Evolutionary conservation across 257 asterid species (phyloP).

Genomic region (Solanum piurae): DNA sequence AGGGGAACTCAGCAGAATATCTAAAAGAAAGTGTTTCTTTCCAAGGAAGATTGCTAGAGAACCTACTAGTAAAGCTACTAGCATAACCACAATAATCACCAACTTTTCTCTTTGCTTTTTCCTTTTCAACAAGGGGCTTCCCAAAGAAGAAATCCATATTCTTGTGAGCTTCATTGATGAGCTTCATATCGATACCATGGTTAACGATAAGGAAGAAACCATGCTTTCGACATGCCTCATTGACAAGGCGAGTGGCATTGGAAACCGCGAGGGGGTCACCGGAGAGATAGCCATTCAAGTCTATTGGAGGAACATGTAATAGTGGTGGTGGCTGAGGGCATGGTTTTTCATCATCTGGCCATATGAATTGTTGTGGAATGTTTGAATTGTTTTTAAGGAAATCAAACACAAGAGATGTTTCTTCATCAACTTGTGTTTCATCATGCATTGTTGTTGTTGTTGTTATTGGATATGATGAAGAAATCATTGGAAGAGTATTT

Average conservation of each 20-base stretch:
- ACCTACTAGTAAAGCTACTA: conserved; percentile 63
- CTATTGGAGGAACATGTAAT: conserved; percentile 44
- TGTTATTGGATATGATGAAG: background rate
- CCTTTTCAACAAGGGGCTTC: conserved; percentile 38
- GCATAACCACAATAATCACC: conserved; percentile 74
- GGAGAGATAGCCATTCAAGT: conserved; percentile 35
- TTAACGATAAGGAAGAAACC: conserved; percentile 58
- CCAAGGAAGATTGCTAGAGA: conserved; percentile 80
- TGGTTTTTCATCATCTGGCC: conserved; percentile 68
- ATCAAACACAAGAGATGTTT: conserved; percentile 27
- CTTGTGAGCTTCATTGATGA: conserved; percentile 35
- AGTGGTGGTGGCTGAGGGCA: conserved; percentile 26
- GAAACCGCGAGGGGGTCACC: conserved; percentile 29
- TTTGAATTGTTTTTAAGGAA: conserved; percentile 26
- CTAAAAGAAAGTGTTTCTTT: conserved; percentile 65
- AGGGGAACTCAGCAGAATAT: conserved; percentile 24
- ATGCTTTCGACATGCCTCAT: conserved; percentile 49
- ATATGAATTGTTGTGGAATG: conserved; percentile 65
- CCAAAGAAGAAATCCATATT: conserved; percentile 31
- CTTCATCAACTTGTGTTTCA: background rate
- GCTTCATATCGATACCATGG: conserved; percentile 50
- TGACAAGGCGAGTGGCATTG: conserved; percentile 19
- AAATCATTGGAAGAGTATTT: background rate
- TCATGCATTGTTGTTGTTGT: conserved; percentile 6
- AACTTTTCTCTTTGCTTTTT: conserved; percentile 28